Evolutionary conservation across 352 stramenopile species (phyloP), one percentile per base, ranked within the genome.

Genomic region (Phytophthora quininea): DNA sequence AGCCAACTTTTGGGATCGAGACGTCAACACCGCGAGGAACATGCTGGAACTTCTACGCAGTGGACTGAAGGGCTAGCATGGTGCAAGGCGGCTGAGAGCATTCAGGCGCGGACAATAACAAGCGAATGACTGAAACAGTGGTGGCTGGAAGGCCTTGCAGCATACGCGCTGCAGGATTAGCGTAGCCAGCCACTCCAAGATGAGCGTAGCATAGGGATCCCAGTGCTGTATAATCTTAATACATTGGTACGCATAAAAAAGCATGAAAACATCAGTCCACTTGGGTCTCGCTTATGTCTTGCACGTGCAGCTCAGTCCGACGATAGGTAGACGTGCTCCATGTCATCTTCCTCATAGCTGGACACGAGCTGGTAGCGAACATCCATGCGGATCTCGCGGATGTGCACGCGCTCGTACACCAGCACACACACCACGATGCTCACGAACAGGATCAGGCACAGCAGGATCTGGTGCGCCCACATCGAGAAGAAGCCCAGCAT

Each of bases 401-500:
- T 77, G 61, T 92, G 78, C 45, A 93, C 82, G 54, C 83, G 80
- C 71, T 95, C 80, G 73, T 92, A 95, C 12, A 93, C 83, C 32
- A 92, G 69, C 54, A 93, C 85, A 11, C 82, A 82, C 40, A 84
- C 78, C 43, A 93, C 57, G 49, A 93, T 77, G 65, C 80, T 82
- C 50, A 91, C 77, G 61, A 93, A 92, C 3, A 95, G 69, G 33
- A 91, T 76, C n/a, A 90, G 52, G 53, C 87, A 95, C 10, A 95
- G 61, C 54, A 92, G 56, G 37, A 95, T 83, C 76, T 95, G 87
- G 59, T 95, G 87, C 50, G 90, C 78, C 87, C 87, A 95, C 83
- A 95, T 90, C 12, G 84, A 91, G 55, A 92, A 91, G 62, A 95
- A 88, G 27, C 87, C 87, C 43, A 93, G 71, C 64, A 95, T 90